Conservation (phyloP, 2,329 filamentous ascomycete species). For the Lizonia empirigonia region DNA sequence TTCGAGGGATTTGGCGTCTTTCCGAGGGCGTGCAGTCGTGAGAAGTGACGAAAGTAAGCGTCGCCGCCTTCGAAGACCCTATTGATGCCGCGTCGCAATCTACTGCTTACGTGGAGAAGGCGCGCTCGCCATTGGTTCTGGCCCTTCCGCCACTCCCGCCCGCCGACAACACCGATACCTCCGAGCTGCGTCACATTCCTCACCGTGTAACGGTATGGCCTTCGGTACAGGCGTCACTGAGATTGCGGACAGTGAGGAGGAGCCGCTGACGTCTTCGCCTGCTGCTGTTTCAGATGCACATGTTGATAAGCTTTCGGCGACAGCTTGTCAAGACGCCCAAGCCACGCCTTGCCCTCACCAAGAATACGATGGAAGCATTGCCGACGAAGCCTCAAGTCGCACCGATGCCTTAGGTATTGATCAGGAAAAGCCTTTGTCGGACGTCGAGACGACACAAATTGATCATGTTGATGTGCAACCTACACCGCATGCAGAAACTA, state of each 20-base stretch:
- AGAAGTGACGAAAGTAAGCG: slow-evolving; percentile 1
- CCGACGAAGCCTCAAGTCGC: slow-evolving; percentile 13
- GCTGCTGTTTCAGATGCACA: slow-evolving; percentile 16
- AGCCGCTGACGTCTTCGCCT: slow-evolving; percentile 40
- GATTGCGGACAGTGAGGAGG: slow-evolving; percentile 44
- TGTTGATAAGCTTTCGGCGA: slow-evolving; percentile 31
- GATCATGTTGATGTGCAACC: slow-evolving; percentile 17
- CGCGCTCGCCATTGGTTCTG: slow-evolving; percentile 27
- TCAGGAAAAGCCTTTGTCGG: slow-evolving; percentile 16
- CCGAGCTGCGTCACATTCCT: background rate
- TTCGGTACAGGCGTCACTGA: slow-evolving; percentile 26
- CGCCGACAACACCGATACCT: slow-evolving; percentile 1
- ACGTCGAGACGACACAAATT: slow-evolving; percentile 14
- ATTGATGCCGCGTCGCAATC: slow-evolving; percentile 31
- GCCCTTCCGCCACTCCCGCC: slow-evolving; percentile 12
- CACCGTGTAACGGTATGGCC: slow-evolving; percentile 30
- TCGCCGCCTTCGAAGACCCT: slow-evolving; percentile 14
- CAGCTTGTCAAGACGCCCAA: slow-evolving; percentile 30
- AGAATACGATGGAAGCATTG: slow-evolving; percentile 16
- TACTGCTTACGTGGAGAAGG: slow-evolving; percentile 36
- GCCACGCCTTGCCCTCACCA: slow-evolving; percentile 22
- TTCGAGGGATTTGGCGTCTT: background rate
- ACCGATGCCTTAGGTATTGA: slow-evolving; percentile 20
- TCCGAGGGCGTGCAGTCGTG: background rate
- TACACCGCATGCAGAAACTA: slow-evolving; percentile 1